A percentile compares a stretch with the other conserved stretches of the same genome.
Conservation (phyloP, 225 moss, liverwort and hornwort genomes). For the Asterella californica region DNA sequence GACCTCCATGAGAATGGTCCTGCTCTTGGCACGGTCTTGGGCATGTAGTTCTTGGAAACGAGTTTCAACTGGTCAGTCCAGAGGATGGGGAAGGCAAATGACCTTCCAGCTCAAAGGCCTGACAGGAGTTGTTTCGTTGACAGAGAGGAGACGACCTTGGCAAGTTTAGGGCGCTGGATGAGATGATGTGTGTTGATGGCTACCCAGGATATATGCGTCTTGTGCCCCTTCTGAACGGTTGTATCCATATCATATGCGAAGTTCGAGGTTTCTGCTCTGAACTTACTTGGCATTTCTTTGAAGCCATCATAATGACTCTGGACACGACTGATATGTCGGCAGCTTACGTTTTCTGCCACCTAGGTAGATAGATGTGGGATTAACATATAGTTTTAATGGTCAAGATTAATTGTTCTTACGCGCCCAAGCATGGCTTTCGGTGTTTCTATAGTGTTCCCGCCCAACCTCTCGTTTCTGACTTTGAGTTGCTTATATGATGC, state of each 20-base stretch:
- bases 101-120: background rate
- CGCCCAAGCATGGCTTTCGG: background rate
- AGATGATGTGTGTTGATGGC: constrained; percentile 63
- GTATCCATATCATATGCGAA: constrained; percentile 58
- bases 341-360: background rate
- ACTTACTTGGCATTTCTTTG: background rate
- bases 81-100: background rate
- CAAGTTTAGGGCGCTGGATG: constrained; percentile 67
- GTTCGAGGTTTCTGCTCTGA: constrained; percentile 50
- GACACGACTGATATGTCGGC: background rate
- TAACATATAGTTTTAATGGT: background rate
- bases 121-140: background rate
- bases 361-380: background rate
- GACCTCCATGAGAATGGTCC: background rate
- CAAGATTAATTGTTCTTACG: background rate
- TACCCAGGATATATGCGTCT: constrained; percentile 57
- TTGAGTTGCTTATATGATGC: background rate
- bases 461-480: too few relatives aligned
- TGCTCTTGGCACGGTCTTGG: background rate
- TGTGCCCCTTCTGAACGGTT: constrained; percentile 43
- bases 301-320: background rate
- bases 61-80: background rate
- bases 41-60: background rate
- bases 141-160: constrained; percentile 77
- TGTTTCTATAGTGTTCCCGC: background rate